Conservation (phyloP, 257 asterid species). For the Penstemon eatonii region DNA sequence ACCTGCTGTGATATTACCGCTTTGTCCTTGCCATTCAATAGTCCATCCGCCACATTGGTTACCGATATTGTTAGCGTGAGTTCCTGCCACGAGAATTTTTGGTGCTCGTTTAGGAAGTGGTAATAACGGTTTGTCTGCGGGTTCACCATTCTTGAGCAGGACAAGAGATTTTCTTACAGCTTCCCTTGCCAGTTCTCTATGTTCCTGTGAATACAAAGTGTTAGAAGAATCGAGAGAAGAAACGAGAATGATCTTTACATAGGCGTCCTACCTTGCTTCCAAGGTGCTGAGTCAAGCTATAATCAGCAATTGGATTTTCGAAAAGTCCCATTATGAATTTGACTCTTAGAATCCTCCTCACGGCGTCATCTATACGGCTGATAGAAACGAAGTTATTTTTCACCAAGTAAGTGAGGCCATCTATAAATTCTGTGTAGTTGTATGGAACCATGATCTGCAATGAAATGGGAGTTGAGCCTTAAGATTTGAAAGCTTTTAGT, state of each 20-base stretch:
- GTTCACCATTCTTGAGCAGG: conserved; percentile 20
- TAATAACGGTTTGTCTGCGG: neutral
- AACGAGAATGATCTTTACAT: neutral
- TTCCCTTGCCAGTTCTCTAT: conserved; percentile 25
- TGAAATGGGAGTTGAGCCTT: neutral
- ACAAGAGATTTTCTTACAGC: conserved; percentile 24
- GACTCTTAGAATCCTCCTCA: conserved; percentile 24
- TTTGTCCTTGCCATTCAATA: conserved; percentile 41
- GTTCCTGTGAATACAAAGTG: conserved; percentile 5
- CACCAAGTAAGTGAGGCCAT: conserved; percentile 17
- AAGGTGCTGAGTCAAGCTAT: conserved; percentile 17
- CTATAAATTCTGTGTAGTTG: conserved; percentile 21
- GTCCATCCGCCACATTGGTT: conserved; percentile 27
- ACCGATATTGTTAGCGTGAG: conserved; percentile 22
- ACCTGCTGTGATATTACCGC: conserved; percentile 40
- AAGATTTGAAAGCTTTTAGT: neutral
- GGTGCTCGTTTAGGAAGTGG: conserved; percentile 17
- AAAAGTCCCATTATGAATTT: conserved; percentile 29
- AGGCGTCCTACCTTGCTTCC: conserved; percentile 16
- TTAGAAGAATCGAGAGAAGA: neutral
- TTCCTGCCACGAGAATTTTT: conserved; percentile 25
- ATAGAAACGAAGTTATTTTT: conserved; percentile 19
- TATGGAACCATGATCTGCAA: conserved; percentile 28
- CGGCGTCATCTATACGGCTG: conserved; percentile 28
- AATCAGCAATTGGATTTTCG: conserved; percentile 26